Base-by-base conservation (phyloP, 208 protist species). In the Endotrypanum monterogeii region DNA sequence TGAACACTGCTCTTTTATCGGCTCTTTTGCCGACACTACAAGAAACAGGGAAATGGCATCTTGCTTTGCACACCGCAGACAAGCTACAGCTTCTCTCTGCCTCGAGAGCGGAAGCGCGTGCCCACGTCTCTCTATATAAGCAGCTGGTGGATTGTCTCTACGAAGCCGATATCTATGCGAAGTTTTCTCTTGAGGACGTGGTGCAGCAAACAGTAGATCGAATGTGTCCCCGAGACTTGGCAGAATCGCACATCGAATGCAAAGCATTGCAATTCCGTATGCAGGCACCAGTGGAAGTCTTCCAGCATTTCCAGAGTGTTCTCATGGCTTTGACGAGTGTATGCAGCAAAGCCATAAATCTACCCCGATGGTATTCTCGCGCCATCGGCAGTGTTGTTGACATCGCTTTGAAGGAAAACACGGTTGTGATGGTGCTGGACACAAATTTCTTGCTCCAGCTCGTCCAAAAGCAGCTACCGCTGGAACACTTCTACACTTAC, bases 371-470 rank as follows among this genome's bases (percentile, higher is more conserved):
- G 84, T 88, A 94, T 75, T 83, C 71, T 28, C 83, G 84, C 51
- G 41, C 70, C n/a, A 60, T 94, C 11, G 60, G 52, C 66, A 61
- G 67, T 50, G 54, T 94, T 56, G 84, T 83, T 2, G 78, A 80
- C n/a, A 73, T 48, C 6, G 83, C 84, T 5, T 54, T 91, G 32
- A 67, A 83, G 20, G 58, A 76, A 0, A 77, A 82, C n/a, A 76
- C 78, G n/a, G 44, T 67, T 0, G 25, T 91, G 7, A 54, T 97
- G 1, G 84, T 97, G 35, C 56, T 95, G 20, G 93, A 97, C 77
- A 97, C 93, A 1, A 97, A 97, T 71, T 91, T 95, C 82, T 66
- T 97, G 23, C 63, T 97, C 30, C 90, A 97, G 30, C 91, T 89
- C 54, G 83, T 85, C 14, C 52, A 88, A 11, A 94, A 94, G 56